Conservation (phyloP, 2,329 filamentous ascomycete species). For the Talaromyces sp. region DNA sequence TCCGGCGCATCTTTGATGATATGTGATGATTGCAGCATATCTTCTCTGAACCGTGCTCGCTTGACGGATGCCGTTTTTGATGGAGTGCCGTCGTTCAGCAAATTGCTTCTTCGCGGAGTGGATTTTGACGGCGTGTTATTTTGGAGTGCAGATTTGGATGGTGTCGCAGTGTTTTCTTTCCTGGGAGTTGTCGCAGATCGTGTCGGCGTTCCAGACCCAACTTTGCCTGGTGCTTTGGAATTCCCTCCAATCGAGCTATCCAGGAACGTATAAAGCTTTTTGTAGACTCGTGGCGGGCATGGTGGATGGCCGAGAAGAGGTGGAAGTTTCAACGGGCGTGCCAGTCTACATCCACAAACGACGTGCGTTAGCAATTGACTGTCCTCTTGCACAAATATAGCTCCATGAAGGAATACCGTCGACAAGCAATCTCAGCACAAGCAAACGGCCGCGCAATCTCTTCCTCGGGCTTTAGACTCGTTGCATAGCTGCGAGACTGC, state of each 20-base stretch:
- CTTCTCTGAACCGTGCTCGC: conserved; percentile 14
- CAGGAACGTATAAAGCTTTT: conserved; percentile 74
- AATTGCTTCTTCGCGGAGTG: conserved; percentile 20
- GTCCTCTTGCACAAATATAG: background rate
- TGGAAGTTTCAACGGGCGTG: conserved; percentile 69
- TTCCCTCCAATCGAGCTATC: conserved; percentile 57
- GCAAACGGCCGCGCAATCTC: conserved; percentile 80
- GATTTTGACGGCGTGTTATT: conserved; percentile 22
- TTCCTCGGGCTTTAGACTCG: conserved; percentile 74
- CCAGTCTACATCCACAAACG: conserved; percentile 51
- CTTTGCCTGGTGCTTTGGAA: conserved; percentile 4
- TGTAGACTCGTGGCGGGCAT: conserved; percentile 73
- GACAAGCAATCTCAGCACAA: conserved; percentile 85
- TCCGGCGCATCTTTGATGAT: conserved; percentile 42
- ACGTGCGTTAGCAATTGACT: background rate
- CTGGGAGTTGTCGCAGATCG: conserved; percentile 5
- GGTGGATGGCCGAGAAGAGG: conserved; percentile 70
- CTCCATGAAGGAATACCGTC: conserved; percentile 50
- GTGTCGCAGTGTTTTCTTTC: background rate
- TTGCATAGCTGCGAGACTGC: conserved; percentile 72
- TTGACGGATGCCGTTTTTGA: conserved; percentile 26
- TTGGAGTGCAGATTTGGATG: conserved; percentile 5
- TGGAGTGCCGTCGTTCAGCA: conserved; percentile 30
- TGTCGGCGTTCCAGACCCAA: conserved; percentile 9
- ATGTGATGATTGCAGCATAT: conserved; percentile 16